Evolutionary conservation across 1,284 basidiomycete species (phyloP), one percentile per base, ranked within the genome.

Genomic region (Boletus sp.): DNA sequence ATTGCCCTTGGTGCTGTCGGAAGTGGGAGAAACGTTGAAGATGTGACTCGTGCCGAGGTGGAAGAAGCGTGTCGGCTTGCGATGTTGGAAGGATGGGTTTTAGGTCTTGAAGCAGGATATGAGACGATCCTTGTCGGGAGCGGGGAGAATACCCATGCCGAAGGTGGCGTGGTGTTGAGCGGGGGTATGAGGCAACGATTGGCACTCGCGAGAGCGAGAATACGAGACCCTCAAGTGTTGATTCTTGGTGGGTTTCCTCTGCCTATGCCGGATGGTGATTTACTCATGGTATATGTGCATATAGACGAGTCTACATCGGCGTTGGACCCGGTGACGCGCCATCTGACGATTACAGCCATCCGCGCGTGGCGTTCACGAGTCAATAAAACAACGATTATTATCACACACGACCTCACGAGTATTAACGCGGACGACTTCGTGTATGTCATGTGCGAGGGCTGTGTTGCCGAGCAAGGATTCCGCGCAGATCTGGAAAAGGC

Each of bases 221-320:
- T 99, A 48, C 77, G 94, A 44, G 82, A 99, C 67, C 93, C 95
- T 0, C 81, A 85, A 1, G 85, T 99, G 14, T 74, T 99, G 53
- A 88, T 99, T 61, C 83, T 99, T 27, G 92, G 92, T 94, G 53
- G 54, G 83, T 76, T 46, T 19, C 46, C 40, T 16, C 45, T 44
- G 20, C 16, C 47, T 48, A 22, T 32, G 19, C 38, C 14, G 20
- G 27, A 48, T 27, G 37, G 34, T 49, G 10, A 47, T 36, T 26
- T 41, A 37, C 49, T 56, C 23, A 55, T 23, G 22, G 8, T 34
- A 6, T 17, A 41, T 44, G 29, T 1, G 2, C 33, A 25, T 38
- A 41, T 64, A 94, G 96, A 99, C 63, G 96, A 99, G 73, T 90
- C 92, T 1, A 98, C 94, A 6, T 96, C 93, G 2, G 94, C 95